Percentiles rank a stretch among this genome's conserved stretches.
Conservation (phyloP, 2,329 filamentous ascomycete genomes). For the Leptographium wingfieldii region DNA sequence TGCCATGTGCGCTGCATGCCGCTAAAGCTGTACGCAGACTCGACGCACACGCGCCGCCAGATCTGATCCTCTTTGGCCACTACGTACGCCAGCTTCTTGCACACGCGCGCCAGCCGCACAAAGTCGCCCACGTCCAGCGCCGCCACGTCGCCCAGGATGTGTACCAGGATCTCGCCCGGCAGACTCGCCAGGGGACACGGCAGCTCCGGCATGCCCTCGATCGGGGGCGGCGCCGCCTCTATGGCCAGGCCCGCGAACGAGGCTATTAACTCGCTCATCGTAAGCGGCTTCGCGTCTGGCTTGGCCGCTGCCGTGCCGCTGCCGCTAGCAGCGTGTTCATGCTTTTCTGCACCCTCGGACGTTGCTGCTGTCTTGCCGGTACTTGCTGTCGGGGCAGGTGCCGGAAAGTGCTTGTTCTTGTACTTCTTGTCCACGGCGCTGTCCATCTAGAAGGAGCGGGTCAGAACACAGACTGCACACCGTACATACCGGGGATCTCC, state of each 20-base stretch:
- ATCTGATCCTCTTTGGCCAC: constrained; percentile 73
- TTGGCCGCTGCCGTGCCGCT: constrained; percentile 36
- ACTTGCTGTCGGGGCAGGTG: constrained; percentile 31
- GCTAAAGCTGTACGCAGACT: constrained; percentile 61
- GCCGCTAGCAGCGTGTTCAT: constrained; percentile 15
- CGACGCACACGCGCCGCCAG: constrained; percentile 68
- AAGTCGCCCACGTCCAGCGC: constrained; percentile 65
- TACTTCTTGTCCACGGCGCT: constrained; percentile 73
- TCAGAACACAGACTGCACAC: background rate
- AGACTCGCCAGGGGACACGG: constrained; percentile 69
- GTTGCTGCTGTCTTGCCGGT: constrained; percentile 13
- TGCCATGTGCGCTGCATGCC: constrained; percentile 75
- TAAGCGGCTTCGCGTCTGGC: constrained; percentile 38
- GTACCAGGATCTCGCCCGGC: constrained; percentile 73
- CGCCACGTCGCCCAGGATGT: constrained; percentile 64
- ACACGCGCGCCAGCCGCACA: constrained; percentile 63
- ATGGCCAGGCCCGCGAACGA: constrained; percentile 64
- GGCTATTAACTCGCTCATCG: constrained; percentile 56
- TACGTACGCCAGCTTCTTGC: constrained; percentile 76
- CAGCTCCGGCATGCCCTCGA: constrained; percentile 59
- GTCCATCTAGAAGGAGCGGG: constrained; percentile 51
- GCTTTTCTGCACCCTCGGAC: constrained; percentile 27
- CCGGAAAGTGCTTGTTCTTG: constrained; percentile 81
- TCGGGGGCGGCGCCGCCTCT: constrained; percentile 49
- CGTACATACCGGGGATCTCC: background rate